phyloP scores from a whole-genome alignment of 2,329 filamentous ascomycete genomes.

The Thermothelomyces thermophilus region DNA sequence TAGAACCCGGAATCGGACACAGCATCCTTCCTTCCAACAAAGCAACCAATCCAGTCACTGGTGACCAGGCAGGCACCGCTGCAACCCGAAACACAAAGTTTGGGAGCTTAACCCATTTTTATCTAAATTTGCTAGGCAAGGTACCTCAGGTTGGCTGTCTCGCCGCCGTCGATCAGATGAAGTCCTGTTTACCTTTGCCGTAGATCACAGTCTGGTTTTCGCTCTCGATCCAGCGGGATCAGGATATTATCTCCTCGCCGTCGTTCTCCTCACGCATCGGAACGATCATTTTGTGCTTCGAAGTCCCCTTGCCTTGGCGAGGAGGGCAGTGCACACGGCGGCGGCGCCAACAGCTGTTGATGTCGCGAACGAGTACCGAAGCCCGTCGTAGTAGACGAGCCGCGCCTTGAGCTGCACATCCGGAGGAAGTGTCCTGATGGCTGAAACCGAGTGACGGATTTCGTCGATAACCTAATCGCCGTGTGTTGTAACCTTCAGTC shows the following conservation, averaged over 20 bases:
- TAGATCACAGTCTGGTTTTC: neutral
- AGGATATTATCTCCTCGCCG: too few species aligned
- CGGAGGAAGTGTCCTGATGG: conserved; percentile 46
- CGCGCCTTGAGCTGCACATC: conserved; percentile 51
- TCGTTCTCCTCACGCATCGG: too few species aligned
- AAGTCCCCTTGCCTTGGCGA: conserved; percentile 34
- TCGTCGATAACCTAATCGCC: conserved; percentile 57
- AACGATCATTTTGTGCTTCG: conserved; percentile 26
- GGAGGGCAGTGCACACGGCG: conserved; percentile 42
- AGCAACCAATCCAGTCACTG: neutral
- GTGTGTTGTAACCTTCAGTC: neutral
- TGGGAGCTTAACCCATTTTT: too few species aligned
- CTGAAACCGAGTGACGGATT: conserved; percentile 55
- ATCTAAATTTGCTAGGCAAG: too few species aligned
- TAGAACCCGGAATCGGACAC: neutral
- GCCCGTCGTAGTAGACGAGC: conserved; percentile 53
- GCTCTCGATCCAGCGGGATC: too few species aligned
- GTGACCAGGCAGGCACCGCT: neutral
- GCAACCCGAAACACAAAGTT: too few species aligned
- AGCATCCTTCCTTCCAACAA: neutral
- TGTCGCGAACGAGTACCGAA: conserved; percentile 49
- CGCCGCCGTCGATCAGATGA: too few species aligned
- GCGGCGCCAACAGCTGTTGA: conserved; percentile 47
- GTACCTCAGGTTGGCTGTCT: too few species aligned
- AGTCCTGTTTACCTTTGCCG: neutral